Conservation (phyloP, 2,329 filamentous ascomycete species). For the Xylaria sp. region DNA sequence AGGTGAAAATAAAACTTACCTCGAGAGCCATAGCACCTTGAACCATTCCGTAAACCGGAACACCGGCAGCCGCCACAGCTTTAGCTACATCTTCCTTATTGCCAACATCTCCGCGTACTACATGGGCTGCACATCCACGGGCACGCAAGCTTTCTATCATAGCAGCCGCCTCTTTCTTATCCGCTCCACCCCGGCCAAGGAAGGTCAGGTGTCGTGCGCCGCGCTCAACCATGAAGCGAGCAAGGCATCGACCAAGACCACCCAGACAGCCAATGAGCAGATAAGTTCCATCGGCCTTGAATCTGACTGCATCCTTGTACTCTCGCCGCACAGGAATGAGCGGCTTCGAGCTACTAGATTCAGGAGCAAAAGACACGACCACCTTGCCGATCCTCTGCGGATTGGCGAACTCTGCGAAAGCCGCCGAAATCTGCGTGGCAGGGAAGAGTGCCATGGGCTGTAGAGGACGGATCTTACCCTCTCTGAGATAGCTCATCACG, state of each 20-base stretch:
- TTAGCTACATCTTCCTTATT: constrained; percentile 41
- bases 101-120: constrained; percentile 46
- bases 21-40: constrained; percentile 50
- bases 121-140: constrained; percentile 42
- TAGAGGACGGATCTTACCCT: constrained; percentile 34
- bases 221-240: constrained; percentile 48
- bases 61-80: constrained; percentile 34
- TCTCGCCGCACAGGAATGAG: constrained; percentile 24
- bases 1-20: constrained; percentile 41
- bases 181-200: constrained; percentile 45
- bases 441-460: constrained; percentile 32
- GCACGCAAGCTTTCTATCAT: constrained; percentile 40
- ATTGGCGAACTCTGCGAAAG: constrained; percentile 37
- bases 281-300: constrained; percentile 40
- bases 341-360: background rate
- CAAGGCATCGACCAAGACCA: constrained; percentile 50
- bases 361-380: constrained; percentile 24
- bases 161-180: constrained; percentile 44
- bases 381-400: constrained; percentile 38
- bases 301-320: constrained; percentile 24
- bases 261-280: constrained; percentile 44
- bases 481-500: constrained; percentile 32
- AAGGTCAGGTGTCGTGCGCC: constrained; percentile 50
- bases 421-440: constrained; percentile 24
- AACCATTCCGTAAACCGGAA: constrained; percentile 41